Conservation (phyloP, 495 filamentous ascomycete species). For the Aspergillus baeticus region DNA sequence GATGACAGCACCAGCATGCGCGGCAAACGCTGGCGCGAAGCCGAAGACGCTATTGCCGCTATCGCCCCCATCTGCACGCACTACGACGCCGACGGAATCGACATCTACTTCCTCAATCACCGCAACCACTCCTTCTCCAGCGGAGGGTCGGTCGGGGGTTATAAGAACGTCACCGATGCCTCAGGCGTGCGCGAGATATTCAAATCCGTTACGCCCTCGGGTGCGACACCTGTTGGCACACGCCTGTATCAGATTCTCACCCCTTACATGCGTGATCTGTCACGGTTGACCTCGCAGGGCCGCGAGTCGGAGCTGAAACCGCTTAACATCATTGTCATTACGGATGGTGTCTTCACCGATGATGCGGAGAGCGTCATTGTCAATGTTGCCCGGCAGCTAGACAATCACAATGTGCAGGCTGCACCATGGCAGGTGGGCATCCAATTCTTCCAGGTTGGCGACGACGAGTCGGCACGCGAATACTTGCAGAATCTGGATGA, state of each 20-base stretch:
- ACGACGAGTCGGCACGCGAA: slow-evolving; percentile 60
- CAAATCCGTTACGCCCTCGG: slow-evolving; percentile 56
- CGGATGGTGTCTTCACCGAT: slow-evolving; percentile 84
- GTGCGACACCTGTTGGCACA: slow-evolving; percentile 73
- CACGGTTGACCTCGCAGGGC: slow-evolving; percentile 40
- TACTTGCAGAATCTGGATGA: slow-evolving; percentile 79
- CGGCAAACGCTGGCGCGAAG: slow-evolving; percentile 76
- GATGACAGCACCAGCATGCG: slow-evolving; percentile 91
- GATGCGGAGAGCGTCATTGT: slow-evolving; percentile 75
- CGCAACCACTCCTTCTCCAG: slow-evolving; percentile 17
- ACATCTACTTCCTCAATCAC: slow-evolving; percentile 89
- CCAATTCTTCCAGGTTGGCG: slow-evolving; percentile 96
- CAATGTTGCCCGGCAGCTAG: slow-evolving; percentile 65
- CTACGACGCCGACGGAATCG: slow-evolving; percentile 87
- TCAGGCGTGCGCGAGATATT: slow-evolving; percentile 66
- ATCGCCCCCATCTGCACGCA: slow-evolving; percentile 84
- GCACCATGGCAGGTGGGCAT: slow-evolving; percentile 87
- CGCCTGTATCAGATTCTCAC: slow-evolving; percentile 71
- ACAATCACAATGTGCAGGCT: slow-evolving; percentile 57
- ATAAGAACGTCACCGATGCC: slow-evolving; percentile 56
- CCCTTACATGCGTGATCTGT: slow-evolving; percentile 59
- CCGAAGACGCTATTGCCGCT: slow-evolving; percentile 63
- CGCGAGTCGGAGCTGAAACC: slow-evolving; percentile 61
- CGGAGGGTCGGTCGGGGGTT: slow-evolving; percentile 37
- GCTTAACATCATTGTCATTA: slow-evolving; percentile 91